Evolutionary conservation across 345 rosid genomes (phyloP).

Genomic region (Arabidopsis arenosa): DNA sequence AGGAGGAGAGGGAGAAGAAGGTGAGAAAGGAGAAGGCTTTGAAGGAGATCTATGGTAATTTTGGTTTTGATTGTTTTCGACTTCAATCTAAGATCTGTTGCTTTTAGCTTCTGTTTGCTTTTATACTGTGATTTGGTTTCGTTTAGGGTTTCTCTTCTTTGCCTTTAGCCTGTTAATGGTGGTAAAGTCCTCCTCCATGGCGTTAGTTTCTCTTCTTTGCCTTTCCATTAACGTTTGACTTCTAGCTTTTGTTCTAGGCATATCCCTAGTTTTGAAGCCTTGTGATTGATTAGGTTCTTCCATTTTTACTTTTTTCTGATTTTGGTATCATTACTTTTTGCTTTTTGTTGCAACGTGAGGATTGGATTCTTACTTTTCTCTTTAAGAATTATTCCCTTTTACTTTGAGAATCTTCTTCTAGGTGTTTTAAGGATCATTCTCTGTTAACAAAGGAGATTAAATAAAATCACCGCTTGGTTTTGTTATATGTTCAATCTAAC

Average conservation of each 20-base stretch:
- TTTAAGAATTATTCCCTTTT: slow-evolving; percentile 16
- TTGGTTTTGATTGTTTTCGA: background rate
- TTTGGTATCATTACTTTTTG: slow-evolving; percentile 31
- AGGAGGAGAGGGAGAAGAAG: no score
- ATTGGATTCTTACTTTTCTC: slow-evolving; percentile 43
- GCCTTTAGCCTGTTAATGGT: no score
- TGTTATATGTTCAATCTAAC: no score
- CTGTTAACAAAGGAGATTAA: slow-evolving; percentile 34
- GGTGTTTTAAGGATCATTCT: slow-evolving; percentile 28
- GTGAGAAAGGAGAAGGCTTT: no score
- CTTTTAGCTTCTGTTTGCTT: background rate
- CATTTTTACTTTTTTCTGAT: slow-evolving; percentile 12
- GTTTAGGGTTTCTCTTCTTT: slow-evolving; percentile 18
- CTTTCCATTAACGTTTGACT: slow-evolving; percentile 37
- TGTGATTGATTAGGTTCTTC: slow-evolving; percentile 23
- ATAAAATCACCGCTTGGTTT: background rate
- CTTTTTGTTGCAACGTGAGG: slow-evolving; percentile 32
- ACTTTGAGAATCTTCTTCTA: slow-evolving; percentile 30
- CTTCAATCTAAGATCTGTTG: slow-evolving; percentile 5
- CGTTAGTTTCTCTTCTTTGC: slow-evolving; percentile 63
- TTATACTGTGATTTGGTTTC: background rate
- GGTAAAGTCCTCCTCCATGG: slow-evolving; percentile 89
- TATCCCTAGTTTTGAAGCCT: slow-evolving; percentile 45
- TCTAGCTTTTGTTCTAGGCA: slow-evolving; percentile 38
- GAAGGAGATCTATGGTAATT: no score